phyloP scores from a whole-genome alignment of 768 basidiomycete species.

The Podaxis rugospora region DNA sequence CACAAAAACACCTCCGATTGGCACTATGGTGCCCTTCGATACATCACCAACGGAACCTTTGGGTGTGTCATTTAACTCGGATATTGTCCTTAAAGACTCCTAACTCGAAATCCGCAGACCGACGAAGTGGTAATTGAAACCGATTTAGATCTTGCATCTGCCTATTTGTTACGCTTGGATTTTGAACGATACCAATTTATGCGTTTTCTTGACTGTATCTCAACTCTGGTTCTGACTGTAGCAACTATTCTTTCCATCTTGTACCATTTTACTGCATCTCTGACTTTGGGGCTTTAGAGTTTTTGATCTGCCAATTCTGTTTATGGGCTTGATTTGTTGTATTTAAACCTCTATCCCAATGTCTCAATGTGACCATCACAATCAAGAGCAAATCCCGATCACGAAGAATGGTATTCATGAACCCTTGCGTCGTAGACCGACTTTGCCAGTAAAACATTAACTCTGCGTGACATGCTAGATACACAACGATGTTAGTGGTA shows the following conservation, averaged over 20 bases:
- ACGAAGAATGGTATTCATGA: not conserved
- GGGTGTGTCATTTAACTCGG: slow-evolving; percentile 21
- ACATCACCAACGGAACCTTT: slow-evolving; percentile 27
- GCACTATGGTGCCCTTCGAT: slow-evolving; percentile 23
- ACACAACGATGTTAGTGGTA: not conserved
- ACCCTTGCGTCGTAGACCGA: not conserved
- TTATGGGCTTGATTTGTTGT: not conserved
- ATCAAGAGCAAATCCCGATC: not conserved
- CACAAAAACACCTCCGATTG: slow-evolving; percentile 32
- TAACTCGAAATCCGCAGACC: not conserved
- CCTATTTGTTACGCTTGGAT: not conserved
- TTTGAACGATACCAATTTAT: not conserved
- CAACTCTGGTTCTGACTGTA: not conserved
- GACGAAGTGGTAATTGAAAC: slow-evolving; percentile 2
- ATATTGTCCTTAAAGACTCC: not conserved
- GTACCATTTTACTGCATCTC: not conserved
- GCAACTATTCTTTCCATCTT: not conserved
- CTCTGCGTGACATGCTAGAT: no score
- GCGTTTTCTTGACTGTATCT: not conserved
- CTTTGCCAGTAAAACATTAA: no score
- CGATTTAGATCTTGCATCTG: not conserved
- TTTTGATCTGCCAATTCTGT: not conserved
- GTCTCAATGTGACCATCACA: not conserved
- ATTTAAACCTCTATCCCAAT: not conserved
- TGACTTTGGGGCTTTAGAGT: not conserved